Percentiles rank a stretch among this genome's conserved stretches.
phyloP scores from a whole-genome alignment of 148 eudicot species.

The Camellia lanceoleosa region DNA sequence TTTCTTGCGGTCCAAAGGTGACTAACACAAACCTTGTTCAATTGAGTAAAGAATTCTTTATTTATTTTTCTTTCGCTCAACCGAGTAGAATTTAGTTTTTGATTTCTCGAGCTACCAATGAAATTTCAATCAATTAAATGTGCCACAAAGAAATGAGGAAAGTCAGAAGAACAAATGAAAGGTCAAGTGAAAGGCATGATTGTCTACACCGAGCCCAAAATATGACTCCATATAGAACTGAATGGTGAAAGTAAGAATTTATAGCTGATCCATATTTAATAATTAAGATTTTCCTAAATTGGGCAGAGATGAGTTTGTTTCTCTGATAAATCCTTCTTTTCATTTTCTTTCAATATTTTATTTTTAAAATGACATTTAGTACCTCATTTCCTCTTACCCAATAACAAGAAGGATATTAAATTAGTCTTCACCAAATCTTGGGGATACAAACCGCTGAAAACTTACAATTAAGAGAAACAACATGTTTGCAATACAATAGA shows the following conservation, averaged over 20 bases:
- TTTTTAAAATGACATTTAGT: neutral
- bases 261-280: neutral
- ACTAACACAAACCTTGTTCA: too few relatives aligned
- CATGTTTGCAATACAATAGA: neutral
- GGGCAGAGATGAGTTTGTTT: neutral
- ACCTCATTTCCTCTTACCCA: neutral
- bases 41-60: too few relatives aligned
- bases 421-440: neutral
- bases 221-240: neutral
- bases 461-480: neutral
- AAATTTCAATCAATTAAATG: too few relatives aligned
- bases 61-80: too few relatives aligned
- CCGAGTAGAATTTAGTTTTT: too few relatives aligned
- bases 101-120: too few relatives aligned
- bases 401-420: neutral
- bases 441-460: neutral
- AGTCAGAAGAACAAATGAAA: neutral
- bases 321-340: neutral
- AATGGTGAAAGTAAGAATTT: neutral
- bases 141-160: neutral
- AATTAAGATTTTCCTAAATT: neutral
- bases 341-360: neutral
- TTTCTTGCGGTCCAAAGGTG: too few relatives aligned
- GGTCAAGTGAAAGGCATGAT: neutral
- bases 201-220: neutral